A percentile compares a stretch with the other conserved stretches of the same genome.
These are phyloP conservation scores for Amborella trichopoda DNA, from an alignment of 164 flowering plant genomes.

Conservation along the genomic window DNA sequence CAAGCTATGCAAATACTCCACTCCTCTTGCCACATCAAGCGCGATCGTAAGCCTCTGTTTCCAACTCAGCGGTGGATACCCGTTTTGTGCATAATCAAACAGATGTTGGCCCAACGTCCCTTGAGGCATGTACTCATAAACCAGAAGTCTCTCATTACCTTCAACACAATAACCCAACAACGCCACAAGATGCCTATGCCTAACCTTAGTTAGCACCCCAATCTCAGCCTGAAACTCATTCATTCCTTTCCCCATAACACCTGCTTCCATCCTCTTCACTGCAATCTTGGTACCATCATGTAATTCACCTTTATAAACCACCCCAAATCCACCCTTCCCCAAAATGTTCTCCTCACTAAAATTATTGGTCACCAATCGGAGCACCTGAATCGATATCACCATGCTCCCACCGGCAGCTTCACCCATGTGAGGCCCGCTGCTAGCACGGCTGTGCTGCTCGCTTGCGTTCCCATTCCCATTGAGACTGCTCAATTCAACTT, in stretches of 20 bases:
- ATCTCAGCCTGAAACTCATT: slow-evolving; percentile 46
- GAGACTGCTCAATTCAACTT: slow-evolving; percentile 2
- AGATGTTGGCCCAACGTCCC: slow-evolving; percentile 42
- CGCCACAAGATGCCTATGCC: slow-evolving; percentile 48
- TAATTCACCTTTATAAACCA: slow-evolving; percentile 39
- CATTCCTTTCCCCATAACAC: slow-evolving; percentile 25
- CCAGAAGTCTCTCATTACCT: slow-evolving; percentile 35
- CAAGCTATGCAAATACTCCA: slow-evolving; percentile 44
- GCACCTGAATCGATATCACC: slow-evolving; percentile 28
- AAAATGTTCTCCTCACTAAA: slow-evolving; percentile 27
- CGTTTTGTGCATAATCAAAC: slow-evolving; percentile 16
- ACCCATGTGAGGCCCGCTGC: slow-evolving; percentile 10
- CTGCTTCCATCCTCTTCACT: slow-evolving; percentile 45
- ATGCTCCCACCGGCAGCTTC: slow-evolving; percentile 27
- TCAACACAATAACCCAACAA: slow-evolving; percentile 32
- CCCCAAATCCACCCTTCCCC: slow-evolving; percentile 50
- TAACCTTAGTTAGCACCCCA: slow-evolving; percentile 36
- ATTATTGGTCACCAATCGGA: slow-evolving; percentile 34
- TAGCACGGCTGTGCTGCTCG: slow-evolving; percentile 18
- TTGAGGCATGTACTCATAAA: slow-evolving; percentile 49
- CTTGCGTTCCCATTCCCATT: slow-evolving; percentile 17
- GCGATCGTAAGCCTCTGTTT: slow-evolving; percentile 38
- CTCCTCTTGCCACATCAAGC: slow-evolving; percentile 44
- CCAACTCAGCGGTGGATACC: slow-evolving; percentile 29
- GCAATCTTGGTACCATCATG: slow-evolving; percentile 40